Conservation (phyloP, 2,329 filamentous ascomycete species). For the Trichoderma endophyticum region DNA sequence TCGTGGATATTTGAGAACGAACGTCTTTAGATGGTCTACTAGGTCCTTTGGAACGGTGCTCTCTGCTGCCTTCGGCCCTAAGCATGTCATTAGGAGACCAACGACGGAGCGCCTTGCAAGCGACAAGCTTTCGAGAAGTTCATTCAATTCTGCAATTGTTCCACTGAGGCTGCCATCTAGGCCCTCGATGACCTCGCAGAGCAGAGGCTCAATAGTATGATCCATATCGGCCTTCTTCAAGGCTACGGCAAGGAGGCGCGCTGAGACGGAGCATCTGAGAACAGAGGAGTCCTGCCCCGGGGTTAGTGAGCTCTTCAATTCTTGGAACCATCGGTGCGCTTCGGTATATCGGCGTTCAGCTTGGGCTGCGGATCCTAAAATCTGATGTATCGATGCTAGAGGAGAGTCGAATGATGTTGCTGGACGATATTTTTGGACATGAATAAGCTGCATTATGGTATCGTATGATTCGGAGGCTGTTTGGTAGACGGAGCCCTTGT, state of each 20-base stretch:
- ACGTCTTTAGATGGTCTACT: slow-evolving; percentile 47
- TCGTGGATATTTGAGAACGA: slow-evolving; percentile 57
- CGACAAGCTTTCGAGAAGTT: slow-evolving; percentile 56
- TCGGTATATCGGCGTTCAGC: slow-evolving; percentile 46
- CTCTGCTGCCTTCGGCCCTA: slow-evolving; percentile 22
- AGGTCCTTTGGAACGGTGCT: slow-evolving; percentile 25
- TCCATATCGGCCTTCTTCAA: slow-evolving; percentile 44
- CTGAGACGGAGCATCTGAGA: slow-evolving; percentile 49
- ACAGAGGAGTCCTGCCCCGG: slow-evolving; percentile 45
- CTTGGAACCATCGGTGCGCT: slow-evolving; percentile 54
- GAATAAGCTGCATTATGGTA: slow-evolving; percentile 32
- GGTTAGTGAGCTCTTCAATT: slow-evolving; percentile 40
- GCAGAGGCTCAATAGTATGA: slow-evolving; percentile 39
- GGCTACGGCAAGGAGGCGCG: slow-evolving; percentile 53
- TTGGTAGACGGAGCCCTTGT: slow-evolving; percentile 37
- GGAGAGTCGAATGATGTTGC: slow-evolving; percentile 41
- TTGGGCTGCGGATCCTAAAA: slow-evolving; percentile 49
- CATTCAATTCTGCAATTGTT: slow-evolving; percentile 57
- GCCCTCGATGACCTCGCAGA: slow-evolving; percentile 49
- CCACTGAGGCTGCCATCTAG: slow-evolving; percentile 60
- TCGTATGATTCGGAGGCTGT: slow-evolving; percentile 34
- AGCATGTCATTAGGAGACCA: slow-evolving; percentile 40
- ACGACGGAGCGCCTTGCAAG: slow-evolving; percentile 54
- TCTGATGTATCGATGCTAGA: slow-evolving; percentile 49
- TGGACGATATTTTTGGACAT: slow-evolving; percentile 33